phyloP scores from a whole-genome alignment of 73 alveolate species.

The Tetrahymena elliotti region DNA sequence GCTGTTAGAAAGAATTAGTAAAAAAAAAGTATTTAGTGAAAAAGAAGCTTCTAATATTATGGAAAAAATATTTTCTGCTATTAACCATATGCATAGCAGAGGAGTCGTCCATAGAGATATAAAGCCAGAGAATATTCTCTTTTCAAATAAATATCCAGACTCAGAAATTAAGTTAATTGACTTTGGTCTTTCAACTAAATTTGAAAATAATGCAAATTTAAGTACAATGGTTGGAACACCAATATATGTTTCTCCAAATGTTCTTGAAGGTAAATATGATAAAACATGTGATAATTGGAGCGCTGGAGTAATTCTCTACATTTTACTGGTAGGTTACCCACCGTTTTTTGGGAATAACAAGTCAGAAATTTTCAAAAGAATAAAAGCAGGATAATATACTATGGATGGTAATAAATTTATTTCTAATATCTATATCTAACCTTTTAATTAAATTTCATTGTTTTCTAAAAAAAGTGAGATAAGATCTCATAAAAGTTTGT shows the following conservation, averaged over 20 bases:
- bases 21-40: constrained; percentile 16
- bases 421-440: background rate
- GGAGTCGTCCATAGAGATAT: constrained; percentile 59
- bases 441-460: too few species aligned
- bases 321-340: constrained; percentile 31
- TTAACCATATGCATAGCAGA: constrained; percentile 46
- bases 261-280: constrained; percentile 25
- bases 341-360: constrained; percentile 39
- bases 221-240: constrained; percentile 47
- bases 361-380: background rate
- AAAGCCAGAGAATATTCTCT: constrained; percentile 59
- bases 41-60: constrained; percentile 1
- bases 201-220: background rate
- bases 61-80: constrained; percentile 27
- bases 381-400: background rate
- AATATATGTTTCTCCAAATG: constrained; percentile 53
- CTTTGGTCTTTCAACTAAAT: constrained; percentile 44
- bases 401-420: background rate
- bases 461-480: too few species aligned
- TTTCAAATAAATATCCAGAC: constrained; percentile 34
- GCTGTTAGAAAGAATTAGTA: constrained; percentile 7
- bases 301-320: constrained; percentile 29
- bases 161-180: constrained; percentile 51
- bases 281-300: constrained; percentile 52
- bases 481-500: too few species aligned